Evolutionary conservation across 1,284 basidiomycete species (phyloP), one percentile per base, ranked within the genome.

Genomic region (Papiliotrema terrestris): DNA sequence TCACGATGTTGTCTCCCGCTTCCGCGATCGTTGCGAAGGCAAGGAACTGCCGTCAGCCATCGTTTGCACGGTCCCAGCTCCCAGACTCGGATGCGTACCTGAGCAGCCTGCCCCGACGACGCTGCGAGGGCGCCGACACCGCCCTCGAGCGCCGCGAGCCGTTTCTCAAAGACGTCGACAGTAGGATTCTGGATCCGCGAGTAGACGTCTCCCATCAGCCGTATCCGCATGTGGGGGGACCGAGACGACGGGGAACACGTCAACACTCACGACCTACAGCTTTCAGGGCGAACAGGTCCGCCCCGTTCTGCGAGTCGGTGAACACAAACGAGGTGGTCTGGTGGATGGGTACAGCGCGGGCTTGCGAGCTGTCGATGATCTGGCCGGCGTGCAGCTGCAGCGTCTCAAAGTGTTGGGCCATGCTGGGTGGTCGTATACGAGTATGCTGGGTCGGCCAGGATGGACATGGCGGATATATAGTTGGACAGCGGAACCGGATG

Each of bases 371-470:
- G 2, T 90, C 89, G 8, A 83, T 82, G 14, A 77, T 75, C 66
- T 91, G 88, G 11, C 91, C 90, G 39, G 86, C 90, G 67, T 92
- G 91, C 36, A 92, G 80, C 77, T 90, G 87, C 52, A 90, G 78
- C 9, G 88, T 91, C 68, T 91, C 53, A 23, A 49, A 37, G 29
- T 45, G 44, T 11, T 32, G 29, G 6, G 29, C 5, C 29, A 32
- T 45, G 44, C 29, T 32, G 29, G 6, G 29, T 6, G 6, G 11
- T 32, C 29, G 29, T 32, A 11, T 32, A 11, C 29, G 29, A 32
- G 29, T 32, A 11, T 5, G 5, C 29, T 32, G 29, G 6, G 11
- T 32, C 11, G 29, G 6, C 5, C 29, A 5, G 29, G 5, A 11
- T 32, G n/a, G n/a, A n/a, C n/a, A n/a, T n/a, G n/a, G n/a, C n/a